Conservation (phyloP, 2,329 filamentous ascomycete species). For the Aspergillaceae sp. region DNA sequence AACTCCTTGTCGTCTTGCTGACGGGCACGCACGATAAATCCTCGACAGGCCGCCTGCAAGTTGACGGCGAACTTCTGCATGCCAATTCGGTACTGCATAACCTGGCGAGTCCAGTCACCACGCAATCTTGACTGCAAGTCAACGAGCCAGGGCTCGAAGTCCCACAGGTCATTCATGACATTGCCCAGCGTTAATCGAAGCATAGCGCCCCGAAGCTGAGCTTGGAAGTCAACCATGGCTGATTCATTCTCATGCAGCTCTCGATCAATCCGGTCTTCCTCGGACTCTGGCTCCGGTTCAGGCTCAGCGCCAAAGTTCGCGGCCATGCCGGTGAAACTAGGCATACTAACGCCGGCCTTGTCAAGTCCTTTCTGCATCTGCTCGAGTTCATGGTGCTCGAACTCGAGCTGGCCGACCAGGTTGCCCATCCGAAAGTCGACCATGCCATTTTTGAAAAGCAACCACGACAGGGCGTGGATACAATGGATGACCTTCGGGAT, state of each 20-base stretch:
- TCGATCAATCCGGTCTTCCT: constrained; percentile 77
- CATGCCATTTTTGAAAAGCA: constrained; percentile 91
- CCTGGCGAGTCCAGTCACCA: constrained; percentile 77
- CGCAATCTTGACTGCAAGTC: constrained; percentile 81
- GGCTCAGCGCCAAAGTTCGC: constrained; percentile 87
- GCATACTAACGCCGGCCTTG: constrained; percentile 90
- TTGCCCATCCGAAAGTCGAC: constrained; percentile 96
- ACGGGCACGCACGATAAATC: constrained; percentile 61
- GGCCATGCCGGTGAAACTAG: constrained; percentile 94
- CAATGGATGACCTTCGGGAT: constrained; percentile 99
- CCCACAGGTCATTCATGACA: constrained; percentile 85
- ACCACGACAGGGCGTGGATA: constrained; percentile 92
- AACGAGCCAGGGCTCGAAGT: constrained; percentile 65
- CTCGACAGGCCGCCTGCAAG: constrained; percentile 71
- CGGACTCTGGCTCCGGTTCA: constrained; percentile 64
- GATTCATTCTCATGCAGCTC: constrained; percentile 70
- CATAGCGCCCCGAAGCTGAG: constrained; percentile 74
- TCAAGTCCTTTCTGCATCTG: constrained; percentile 95
- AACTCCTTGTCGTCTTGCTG: constrained; percentile 57
- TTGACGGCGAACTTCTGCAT: constrained; percentile 74
- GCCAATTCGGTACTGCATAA: constrained; percentile 69
- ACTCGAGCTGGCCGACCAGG: constrained; percentile 89
- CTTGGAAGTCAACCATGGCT: constrained; percentile 69
- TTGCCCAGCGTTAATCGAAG: constrained; percentile 67
- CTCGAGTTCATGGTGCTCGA: constrained; percentile 95